Evolutionary conservation across 176 grass and related monocot genomes (phyloP).

Genomic region (Tillandsia fasciculata): DNA sequence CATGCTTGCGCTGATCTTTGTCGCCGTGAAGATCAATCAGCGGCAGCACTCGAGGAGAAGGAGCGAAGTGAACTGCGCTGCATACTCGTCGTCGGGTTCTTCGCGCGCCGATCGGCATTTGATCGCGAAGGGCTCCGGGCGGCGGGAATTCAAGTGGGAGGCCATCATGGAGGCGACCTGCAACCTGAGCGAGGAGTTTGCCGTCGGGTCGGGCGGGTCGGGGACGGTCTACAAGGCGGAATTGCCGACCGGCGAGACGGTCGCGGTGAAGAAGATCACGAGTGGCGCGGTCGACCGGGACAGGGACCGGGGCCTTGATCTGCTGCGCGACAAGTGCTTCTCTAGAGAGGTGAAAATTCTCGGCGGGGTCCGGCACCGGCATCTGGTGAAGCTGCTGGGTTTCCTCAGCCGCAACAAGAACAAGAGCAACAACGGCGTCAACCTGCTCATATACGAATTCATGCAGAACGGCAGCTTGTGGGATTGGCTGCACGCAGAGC

Average conservation of each 20-base stretch:
- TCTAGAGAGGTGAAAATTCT: constrained; percentile 79
- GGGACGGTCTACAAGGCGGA: constrained; percentile 78
- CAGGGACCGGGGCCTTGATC: constrained; percentile 41
- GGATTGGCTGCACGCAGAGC: constrained; percentile 65
- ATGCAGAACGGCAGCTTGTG: constrained; percentile 97
- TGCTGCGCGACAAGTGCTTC: constrained; percentile 60
- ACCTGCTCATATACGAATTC: constrained; percentile 83
- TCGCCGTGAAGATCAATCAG: constrained; percentile 20
- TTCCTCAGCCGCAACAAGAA: constrained; percentile 29
- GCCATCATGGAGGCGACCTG: constrained; percentile 79
- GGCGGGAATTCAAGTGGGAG: constrained; percentile 85
- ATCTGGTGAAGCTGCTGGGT: constrained; percentile 90
- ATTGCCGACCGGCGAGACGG: constrained; percentile 61
- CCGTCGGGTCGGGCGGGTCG: constrained; percentile 71
- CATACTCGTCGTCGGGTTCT: constrained; percentile 41
- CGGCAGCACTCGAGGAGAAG: constrained; percentile 2
- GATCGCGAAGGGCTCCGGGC: constrained; percentile 48
- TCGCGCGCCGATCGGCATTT: constrained; percentile 42
- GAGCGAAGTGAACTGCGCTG: constrained; percentile 53
- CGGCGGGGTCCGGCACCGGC: constrained; percentile 61
- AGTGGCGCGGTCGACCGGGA: constrained; percentile 33
- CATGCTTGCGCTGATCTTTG: constrained; percentile 38
- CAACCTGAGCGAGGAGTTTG: constrained; percentile 77
- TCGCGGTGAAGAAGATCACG: constrained; percentile 75
- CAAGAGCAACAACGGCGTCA: constrained; percentile 17